These are phyloP conservation scores for Blastobotrys buckinghamii DNA, from an alignment of 1,139 yeast genomes.

Conservation along the genomic window DNA sequence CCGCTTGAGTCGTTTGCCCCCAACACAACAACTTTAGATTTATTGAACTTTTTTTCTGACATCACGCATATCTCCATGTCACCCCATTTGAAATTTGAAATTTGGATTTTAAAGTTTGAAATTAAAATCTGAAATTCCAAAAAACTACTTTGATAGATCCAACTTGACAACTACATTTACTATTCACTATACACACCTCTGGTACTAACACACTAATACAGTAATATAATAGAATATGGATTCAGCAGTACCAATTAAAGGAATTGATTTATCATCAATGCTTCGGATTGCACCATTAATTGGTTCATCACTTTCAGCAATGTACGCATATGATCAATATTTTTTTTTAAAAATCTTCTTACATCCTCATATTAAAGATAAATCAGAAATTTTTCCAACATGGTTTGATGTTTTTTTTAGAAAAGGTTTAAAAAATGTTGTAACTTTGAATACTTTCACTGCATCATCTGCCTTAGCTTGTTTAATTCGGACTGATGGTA, in stretches of 20 bases:
- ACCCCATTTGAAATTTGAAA: no score
- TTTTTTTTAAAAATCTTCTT: slow-evolving; percentile 3
- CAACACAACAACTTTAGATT: no score
- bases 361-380: not conserved
- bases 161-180: no score
- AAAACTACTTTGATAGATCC: no score
- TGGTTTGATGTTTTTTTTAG: slow-evolving; percentile 5
- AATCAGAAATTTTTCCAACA: slow-evolving; percentile 3
- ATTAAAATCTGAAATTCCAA: no score
- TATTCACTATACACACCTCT: no score
- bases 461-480: slow-evolving; percentile 2
- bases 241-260: not conserved
- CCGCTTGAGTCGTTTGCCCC: no score
- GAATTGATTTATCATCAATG: not conserved
- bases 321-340: slow-evolving; percentile 11
- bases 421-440: slow-evolving; percentile 1
- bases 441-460: slow-evolving; percentile 4
- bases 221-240: not conserved
- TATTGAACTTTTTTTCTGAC: no score
- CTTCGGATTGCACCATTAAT: slow-evolving; percentile 4
- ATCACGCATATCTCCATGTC: no score
- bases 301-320: slow-evolving; percentile 3
- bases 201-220: no score
- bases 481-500: slow-evolving; percentile 7
- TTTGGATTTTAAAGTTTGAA: no score